Base-by-base conservation (phyloP, 1,284 basidiomycete species). In the Ganoderma resinaceum region DNA sequence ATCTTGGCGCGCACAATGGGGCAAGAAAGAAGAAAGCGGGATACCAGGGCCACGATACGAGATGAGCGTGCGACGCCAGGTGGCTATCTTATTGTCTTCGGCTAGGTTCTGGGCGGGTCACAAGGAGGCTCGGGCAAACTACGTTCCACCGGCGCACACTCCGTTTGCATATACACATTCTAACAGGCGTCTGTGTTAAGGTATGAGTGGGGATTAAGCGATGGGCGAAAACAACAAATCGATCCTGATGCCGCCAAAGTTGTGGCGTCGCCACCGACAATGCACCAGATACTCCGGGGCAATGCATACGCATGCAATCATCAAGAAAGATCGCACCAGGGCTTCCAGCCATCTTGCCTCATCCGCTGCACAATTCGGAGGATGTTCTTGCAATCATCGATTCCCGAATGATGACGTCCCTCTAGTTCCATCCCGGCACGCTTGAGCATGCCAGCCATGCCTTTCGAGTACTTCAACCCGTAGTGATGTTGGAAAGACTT, bases 341-440 rank as follows among this genome's bases (percentile, higher is more conserved):
- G 75, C 58, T 73, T 73, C 78, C 78, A 80, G 6, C 78, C 78
- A 18, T 73, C 73, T 38, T 66, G 64, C 35, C 70, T 63, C 74
- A 79, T 74, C 66, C 69, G 75, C 60, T 72, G 71, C 23, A 79
- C 75, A 49, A 84, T 78, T 52, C 81, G 72, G 57, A 80, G 70
- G 60, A 83, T 79, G 66, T 84, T 83, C 68, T 69, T 76, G 66
- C 82, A 82, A 70, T 83, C 82, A 68, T 83, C 82, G 61, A 84
- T 78, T 2, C 82, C 82, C 18, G 81, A 82, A 65, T 84, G 82
- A 69, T 82, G 80, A 31, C 80, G 75, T 6, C 82, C 82, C 70
- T 81, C 81, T 59, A 79, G 63, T 52, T 75, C 67, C 67, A 79
- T 68, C 38, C 74, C 68, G 66, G 76, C 70, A 58, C 68, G 64